A percentile compares a stretch with the other conserved stretches of the same genome.
These are phyloP conservation scores for Inga leiocalycina DNA, from an alignment of 306 rosid species.

Conservation along the genomic window DNA sequence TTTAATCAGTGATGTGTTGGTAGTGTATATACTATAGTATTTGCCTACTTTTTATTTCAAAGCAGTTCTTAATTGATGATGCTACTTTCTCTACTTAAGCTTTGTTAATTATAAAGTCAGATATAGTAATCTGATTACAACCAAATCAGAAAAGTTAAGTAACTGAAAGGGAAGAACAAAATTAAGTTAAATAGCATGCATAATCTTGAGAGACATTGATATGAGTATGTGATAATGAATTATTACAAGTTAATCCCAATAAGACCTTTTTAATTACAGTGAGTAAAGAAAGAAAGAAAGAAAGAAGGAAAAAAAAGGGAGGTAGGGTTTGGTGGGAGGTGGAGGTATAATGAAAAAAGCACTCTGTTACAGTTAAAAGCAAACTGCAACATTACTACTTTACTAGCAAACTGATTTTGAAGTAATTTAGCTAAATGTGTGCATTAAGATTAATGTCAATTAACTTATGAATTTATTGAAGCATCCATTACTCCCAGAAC, in stretches of 20 bases:
- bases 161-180: not conserved
- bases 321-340: not conserved
- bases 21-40: not conserved
- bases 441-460: too few relatives aligned
- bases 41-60: not conserved
- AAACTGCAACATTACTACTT: too few relatives aligned
- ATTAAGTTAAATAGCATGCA: not conserved
- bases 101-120: not conserved
- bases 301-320: not conserved
- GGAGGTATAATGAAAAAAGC: constrained; percentile 45
- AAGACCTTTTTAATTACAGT: not conserved
- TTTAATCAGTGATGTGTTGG: not conserved
- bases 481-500: too few relatives aligned
- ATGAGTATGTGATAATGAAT: not conserved
- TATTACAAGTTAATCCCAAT: not conserved
- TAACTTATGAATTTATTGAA: too few relatives aligned
- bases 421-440: too few relatives aligned
- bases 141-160: not conserved
- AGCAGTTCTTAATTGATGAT: not conserved
- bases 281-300: not conserved
- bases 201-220: not conserved
- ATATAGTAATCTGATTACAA: too few relatives aligned
- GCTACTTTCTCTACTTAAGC: not conserved
- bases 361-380: not conserved
- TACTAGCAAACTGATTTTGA: too few relatives aligned